Evolutionary conservation across 2,329 filamentous ascomycete genomes (phyloP).

Genomic region (Alternaria hordeiaustralica): DNA sequence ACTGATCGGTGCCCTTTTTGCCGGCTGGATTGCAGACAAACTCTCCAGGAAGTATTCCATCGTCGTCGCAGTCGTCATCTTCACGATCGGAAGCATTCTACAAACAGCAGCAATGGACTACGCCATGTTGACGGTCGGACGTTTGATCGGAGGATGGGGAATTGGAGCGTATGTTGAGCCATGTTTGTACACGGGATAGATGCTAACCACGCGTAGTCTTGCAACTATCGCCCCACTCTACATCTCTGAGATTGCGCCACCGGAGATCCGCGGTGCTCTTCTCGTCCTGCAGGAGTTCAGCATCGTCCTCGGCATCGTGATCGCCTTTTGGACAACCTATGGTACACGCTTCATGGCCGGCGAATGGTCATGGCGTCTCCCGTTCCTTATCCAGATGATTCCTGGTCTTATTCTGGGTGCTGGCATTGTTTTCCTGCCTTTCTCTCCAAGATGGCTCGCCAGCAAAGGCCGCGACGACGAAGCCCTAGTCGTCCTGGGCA

Average conservation of each 20-base stretch:
- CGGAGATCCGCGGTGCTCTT: constrained; percentile 57
- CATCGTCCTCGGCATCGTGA: constrained; percentile 57
- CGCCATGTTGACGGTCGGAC: constrained; percentile 58
- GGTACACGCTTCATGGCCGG: constrained; percentile 54
- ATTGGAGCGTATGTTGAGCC: constrained; percentile 55
- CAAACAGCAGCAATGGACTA: constrained; percentile 60
- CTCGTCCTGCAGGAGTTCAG: constrained; percentile 58
- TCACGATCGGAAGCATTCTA: constrained; percentile 59
- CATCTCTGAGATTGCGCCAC: constrained; percentile 60
- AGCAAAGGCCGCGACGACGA: constrained; percentile 54
- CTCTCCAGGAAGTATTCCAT: constrained; percentile 62
- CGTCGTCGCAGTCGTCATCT: constrained; percentile 58
- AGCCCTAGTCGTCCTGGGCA: constrained; percentile 55
- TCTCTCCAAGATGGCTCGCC: constrained; percentile 63
- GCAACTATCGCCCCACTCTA: constrained; percentile 59
- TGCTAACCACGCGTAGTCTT: constrained; percentile 24
- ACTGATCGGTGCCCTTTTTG: constrained; percentile 48
- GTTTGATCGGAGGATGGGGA: constrained; percentile 59
- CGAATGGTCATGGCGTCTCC: constrained; percentile 55
- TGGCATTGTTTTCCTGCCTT: constrained; percentile 59
- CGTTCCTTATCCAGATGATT: constrained; percentile 56
- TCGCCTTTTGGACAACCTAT: constrained; percentile 63
- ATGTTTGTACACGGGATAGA: neutral
- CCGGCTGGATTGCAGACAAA: constrained; percentile 58
- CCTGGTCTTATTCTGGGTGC: constrained; percentile 48